These are phyloP conservation scores for Laetiporus sulphureus DNA, from an alignment of 1,284 basidiomycete species.

Conservation along the genomic window DNA sequence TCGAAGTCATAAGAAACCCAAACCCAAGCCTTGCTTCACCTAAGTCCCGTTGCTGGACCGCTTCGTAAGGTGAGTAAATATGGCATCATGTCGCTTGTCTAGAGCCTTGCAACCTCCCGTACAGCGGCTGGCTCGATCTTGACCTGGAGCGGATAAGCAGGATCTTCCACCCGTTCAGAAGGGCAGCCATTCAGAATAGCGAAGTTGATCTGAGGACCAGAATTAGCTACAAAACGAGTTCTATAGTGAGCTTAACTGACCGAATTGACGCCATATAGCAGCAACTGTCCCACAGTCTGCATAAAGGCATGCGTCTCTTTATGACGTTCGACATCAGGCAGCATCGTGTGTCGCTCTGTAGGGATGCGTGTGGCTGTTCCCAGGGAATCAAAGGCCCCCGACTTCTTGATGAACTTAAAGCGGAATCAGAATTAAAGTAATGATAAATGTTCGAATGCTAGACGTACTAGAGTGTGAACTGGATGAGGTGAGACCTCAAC, in stretches of 20 bases:
- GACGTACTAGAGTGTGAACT: background rate
- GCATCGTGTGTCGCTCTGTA: slow-evolving; percentile 3
- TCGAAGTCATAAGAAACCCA: no score
- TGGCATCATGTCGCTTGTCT: no score
- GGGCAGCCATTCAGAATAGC: slow-evolving; percentile 9
- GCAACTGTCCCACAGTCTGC: slow-evolving; percentile 3
- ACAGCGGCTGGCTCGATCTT: slow-evolving; percentile 4
- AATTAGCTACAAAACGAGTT: background rate
- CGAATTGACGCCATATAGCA: slow-evolving; percentile 7
- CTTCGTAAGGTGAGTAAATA: no score
- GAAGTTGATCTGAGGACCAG: slow-evolving; percentile 8
- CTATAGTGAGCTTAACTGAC: background rate
- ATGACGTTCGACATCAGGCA: background rate
- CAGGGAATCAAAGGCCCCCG: slow-evolving; percentile 5
- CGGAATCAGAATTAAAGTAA: no score
- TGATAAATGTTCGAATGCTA: no score
- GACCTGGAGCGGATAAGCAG: slow-evolving; percentile 8
- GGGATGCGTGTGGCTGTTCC: background rate
- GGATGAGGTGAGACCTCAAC: slow-evolving; percentile 2
- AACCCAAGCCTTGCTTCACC: no score
- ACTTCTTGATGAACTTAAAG: slow-evolving; percentile 6
- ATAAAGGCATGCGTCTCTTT: slow-evolving; percentile 1
- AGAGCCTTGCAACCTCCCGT: no score
- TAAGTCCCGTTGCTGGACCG: no score
- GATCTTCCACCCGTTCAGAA: background rate